These are phyloP conservation scores for Lachnellula hyalina DNA, from an alignment of 2,329 filamentous ascomycete genomes.

Conservation along the genomic window DNA sequence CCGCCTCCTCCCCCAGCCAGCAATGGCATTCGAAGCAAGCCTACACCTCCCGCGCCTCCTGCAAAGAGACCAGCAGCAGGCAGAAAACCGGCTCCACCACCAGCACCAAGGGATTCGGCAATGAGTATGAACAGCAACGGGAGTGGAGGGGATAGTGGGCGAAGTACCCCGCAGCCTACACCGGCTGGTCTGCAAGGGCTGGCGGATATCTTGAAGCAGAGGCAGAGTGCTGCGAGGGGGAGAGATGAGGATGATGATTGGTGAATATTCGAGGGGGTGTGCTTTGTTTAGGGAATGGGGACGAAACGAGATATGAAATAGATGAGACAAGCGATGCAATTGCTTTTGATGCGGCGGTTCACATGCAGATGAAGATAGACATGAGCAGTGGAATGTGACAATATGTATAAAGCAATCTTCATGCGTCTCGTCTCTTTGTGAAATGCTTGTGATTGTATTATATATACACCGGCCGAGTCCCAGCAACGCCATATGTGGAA, in stretches of 20 bases:
- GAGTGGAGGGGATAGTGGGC: conserved; percentile 55
- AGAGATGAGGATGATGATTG: conserved; percentile 32
- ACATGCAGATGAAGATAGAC: background rate
- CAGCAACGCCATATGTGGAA: too few relatives aligned
- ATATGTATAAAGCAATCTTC: background rate
- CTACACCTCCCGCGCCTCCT: conserved; percentile 42
- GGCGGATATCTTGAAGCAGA: conserved; percentile 71
- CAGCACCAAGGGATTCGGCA: conserved; percentile 65
- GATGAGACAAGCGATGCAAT: background rate
- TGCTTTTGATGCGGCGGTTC: background rate
- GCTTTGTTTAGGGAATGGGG: background rate
- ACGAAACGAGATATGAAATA: background rate
- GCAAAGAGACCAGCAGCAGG: conserved; percentile 70
- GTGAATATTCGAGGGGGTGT: conserved; percentile 8
- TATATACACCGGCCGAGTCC: too few relatives aligned
- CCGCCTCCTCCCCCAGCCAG: conserved; percentile 16
- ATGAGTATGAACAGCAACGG: conserved; percentile 52
- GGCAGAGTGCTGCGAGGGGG: conserved; percentile 65
- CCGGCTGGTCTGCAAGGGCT: conserved; percentile 68
- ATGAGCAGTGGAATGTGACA: background rate
- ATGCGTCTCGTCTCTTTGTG: too few relatives aligned
- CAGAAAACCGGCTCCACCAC: conserved; percentile 65
- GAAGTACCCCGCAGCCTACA: conserved; percentile 58
- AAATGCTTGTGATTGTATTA: too few relatives aligned
- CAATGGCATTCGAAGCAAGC: conserved; percentile 29